Evolutionary conservation across 495 filamentous ascomycete species (phyloP), one percentile per base, ranked within the genome.

Genomic region (Lophiostoma macrostomum): DNA sequence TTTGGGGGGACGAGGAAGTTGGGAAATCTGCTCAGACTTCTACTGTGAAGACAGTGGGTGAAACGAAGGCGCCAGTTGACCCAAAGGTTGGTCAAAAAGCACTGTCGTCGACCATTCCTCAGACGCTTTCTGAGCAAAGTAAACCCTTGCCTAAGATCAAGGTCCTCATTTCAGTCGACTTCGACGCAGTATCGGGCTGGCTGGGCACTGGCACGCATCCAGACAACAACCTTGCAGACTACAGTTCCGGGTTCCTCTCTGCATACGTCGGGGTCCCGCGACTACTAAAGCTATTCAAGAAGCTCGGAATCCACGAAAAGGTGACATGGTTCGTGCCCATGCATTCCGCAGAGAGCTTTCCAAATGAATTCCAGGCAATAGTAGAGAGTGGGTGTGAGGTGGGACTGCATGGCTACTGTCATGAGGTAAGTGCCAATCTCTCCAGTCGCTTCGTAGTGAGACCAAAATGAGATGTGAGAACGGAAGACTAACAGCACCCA

Each of bases 301-400:
- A 79, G 56, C 71, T 76, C 32, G 61, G 61, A 8, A 72, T 84
- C 29, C 65, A 74, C 4, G 68, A 78, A 4, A 74, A 74, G 24
- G 70, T 79, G 14, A 81, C 81, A 3, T 85, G 81, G 81, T 83
- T 82, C 56, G 74, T 85, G 18, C 81, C 81, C 0, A 80, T 81
- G 6, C 81, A 85, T 63, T 80, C 77, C 1, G 72, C 79, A 45
- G 81, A 85, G 53, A 80, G 72, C 12, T 85, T 84, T 61, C 80
- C 78, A 0, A 67, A 73, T 1, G 70, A 78, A 50, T 74, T 76
- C 3, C 69, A 72, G 27, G 67, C 70, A 19, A 79, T 85, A 29
- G 68, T 82, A 3, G 72, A 77, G 0, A 74, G 73, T 19, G 79
- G 80, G 3, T 72, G 69, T n/a, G 81, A 85, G 57, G 75, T 84